Evolutionary conservation across 129 eudicot genomes (phyloP).

Genomic region (Flaveria linearis): DNA sequence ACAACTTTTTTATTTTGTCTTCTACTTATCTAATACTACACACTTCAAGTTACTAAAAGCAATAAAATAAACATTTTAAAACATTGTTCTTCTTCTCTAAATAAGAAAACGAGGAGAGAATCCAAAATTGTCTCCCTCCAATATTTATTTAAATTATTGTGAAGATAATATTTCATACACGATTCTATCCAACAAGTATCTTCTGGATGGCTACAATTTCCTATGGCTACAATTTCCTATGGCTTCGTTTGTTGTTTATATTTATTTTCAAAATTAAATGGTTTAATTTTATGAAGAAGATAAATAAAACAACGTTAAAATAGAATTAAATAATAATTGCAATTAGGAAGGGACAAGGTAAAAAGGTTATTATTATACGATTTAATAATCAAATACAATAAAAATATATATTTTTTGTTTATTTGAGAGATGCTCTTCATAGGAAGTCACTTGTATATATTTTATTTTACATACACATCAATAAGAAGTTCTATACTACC

Average conservation of each 20-base stretch:
- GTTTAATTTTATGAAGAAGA: background rate
- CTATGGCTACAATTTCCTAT: conserved; percentile 33
- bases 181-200: conserved; percentile 37
- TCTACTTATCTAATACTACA: conserved; percentile 9
- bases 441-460: too few species aligned
- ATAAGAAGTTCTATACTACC: too few species aligned
- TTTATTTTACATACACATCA: too few species aligned
- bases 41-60: background rate
- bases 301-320: too few species aligned
- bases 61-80: background rate
- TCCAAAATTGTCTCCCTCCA: conserved; percentile 17
- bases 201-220: conserved; percentile 30
- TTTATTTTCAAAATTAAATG: background rate
- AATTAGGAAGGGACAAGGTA: background rate
- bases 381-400: too few species aligned
- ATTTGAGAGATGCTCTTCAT: too few species aligned
- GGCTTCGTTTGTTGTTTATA: background rate
- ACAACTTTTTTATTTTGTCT: conserved; percentile 22
- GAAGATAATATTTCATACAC: conserved; percentile 29
- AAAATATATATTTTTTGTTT: too few species aligned
- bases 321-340: too few species aligned
- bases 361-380: too few species aligned
- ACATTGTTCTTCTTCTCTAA: background rate
- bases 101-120: background rate
- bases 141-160: background rate